Base-by-base conservation (phyloP, 495 filamentous ascomycete genomes). In the Sabuloglossum arenarium region DNA sequence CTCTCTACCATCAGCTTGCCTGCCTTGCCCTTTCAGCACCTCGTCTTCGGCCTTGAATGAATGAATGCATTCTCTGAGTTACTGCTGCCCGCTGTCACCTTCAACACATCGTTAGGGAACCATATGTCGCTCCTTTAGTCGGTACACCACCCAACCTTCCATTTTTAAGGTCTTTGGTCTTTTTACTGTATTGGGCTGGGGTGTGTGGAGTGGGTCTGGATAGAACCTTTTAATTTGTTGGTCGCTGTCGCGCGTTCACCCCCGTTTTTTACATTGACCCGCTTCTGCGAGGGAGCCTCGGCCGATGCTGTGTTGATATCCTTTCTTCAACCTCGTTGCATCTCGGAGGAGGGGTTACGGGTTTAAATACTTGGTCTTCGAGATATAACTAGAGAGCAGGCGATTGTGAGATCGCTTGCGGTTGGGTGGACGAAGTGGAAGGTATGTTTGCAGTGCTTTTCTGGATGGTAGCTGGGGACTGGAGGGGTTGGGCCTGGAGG, bases 391-490 rank as follows among this genome's bases (percentile, higher is more conserved):
- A 14, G 25, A 19, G 28, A 28, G 47, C 47, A 29, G 47, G 47
- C 47, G 47, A 51, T 51, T 51, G 47, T 29, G 47, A 51, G 28
- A 51, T 51, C 47, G 47, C 47, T 51, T 51, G 47, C 47, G 11
- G 39, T 30, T 28, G 8, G 47, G 47, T 51, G 47, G 47, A 51
- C 47, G 47, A 51, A 51, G 47, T 51, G 47, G 47, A 51, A 51
- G 47, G 47, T 51, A 19, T 29, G 47, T 51, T 4, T 5, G 19
- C 39, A 10, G 39, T 10, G 5, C 21, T 43, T 2, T 21, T 43
- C 39, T 19, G 19, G 39, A 39, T 39, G 34, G 14, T 39, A 16
- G 34, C 14, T 8, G 34, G 6, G 34, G 34, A 3, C 16, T 39
- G 34, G 39, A 21, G n/a, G 39, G 39, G 16, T 16, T 12, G 3